These are phyloP conservation scores for Sporothrix schenckii DNA, from an alignment of 2,329 filamentous ascomycete species.

Conservation along the genomic window DNA sequence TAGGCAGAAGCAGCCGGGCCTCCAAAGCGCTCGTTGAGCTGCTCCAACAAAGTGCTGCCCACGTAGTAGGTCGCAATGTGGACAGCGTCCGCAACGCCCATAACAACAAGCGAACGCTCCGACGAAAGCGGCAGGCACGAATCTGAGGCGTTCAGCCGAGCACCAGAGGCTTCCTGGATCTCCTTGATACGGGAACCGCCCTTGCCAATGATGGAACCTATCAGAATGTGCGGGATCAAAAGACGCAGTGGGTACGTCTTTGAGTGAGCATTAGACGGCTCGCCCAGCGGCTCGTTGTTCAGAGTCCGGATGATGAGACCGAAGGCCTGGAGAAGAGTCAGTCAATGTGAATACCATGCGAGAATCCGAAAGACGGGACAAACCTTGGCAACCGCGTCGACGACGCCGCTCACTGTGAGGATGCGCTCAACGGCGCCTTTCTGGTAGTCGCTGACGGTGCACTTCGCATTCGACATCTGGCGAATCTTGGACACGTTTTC, in stretches of 20 bases:
- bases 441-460: constrained; percentile 97
- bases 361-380: constrained; percentile 36
- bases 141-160: constrained; percentile 94
- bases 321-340: constrained; percentile 61
- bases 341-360: not conserved
- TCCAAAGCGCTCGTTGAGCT: constrained; percentile 94
- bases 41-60: constrained; percentile 94
- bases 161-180: constrained; percentile 96
- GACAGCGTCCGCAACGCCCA: constrained; percentile 96
- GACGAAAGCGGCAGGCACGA: constrained; percentile 91
- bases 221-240: constrained; percentile 93
- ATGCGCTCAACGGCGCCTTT: constrained; percentile 97
- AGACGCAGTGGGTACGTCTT: constrained; percentile 97
- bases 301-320: constrained; percentile 96
- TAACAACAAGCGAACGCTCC: constrained; percentile 95
- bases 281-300: constrained; percentile 91
- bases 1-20: constrained; percentile 97
- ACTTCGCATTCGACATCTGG: constrained; percentile 93
- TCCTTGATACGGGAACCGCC: constrained; percentile 93
- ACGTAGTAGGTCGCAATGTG: constrained; percentile 99
- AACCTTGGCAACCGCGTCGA: constrained; percentile 96
- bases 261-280: constrained; percentile 86
- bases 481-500: constrained; percentile 98
- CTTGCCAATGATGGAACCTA: constrained; percentile 98
- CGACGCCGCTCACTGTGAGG: constrained; percentile 91